phyloP scores from a whole-genome alignment of 306 rosid genomes.

The Betula pendula region DNA sequence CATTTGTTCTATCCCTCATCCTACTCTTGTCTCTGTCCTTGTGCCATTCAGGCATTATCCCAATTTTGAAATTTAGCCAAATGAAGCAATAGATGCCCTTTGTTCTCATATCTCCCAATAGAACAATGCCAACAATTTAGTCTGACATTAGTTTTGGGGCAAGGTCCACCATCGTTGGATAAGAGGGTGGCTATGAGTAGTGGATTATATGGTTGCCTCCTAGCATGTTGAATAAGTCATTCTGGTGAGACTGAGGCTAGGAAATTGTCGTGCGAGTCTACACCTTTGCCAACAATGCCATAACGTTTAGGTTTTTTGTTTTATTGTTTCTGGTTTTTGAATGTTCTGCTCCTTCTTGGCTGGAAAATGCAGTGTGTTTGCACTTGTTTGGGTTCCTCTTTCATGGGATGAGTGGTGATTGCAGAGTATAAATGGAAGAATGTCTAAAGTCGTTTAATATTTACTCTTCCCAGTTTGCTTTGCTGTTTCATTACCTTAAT shows the following conservation, averaged over 20 bases:
- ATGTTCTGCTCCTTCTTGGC: neutral
- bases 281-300: neutral
- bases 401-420: neutral
- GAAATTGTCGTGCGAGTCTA: neutral
- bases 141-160: neutral
- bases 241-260: neutral
- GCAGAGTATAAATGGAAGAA: neutral
- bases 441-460: neutral
- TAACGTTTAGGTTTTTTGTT: neutral
- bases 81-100: too few species aligned
- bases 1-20: neutral
- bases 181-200: neutral
- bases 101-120: neutral
- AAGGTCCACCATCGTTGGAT: neutral
- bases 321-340: neutral
- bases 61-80: neutral
- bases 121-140: neutral
- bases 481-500: conserved; percentile 5
- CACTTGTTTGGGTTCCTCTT: neutral
- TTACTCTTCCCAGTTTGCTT: neutral
- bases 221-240: neutral
- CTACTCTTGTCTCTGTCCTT: too few species aligned
- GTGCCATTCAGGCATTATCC: neutral
- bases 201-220: neutral
- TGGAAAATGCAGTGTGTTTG: neutral